These are phyloP conservation scores for Cordyceps cicadae DNA, from an alignment of 2,329 filamentous ascomycete genomes.

Conservation along the genomic window DNA sequence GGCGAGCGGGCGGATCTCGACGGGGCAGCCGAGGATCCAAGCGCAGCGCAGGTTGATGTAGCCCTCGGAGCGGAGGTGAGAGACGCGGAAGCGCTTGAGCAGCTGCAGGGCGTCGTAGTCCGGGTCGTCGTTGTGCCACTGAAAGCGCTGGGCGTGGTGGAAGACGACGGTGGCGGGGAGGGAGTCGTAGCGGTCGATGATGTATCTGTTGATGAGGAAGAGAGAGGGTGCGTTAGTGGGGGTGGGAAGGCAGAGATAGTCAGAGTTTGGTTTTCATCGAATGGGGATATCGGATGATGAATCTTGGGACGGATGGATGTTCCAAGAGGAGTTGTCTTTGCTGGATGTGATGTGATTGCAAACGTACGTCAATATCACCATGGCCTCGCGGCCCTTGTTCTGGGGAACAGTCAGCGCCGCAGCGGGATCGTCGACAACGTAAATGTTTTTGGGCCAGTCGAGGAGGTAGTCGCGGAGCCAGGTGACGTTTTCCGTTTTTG, in stretches of 20 bases:
- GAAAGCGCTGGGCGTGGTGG: slow-evolving; percentile 39
- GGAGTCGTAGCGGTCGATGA: slow-evolving; percentile 40
- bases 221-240: not conserved
- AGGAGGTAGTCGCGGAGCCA: slow-evolving; percentile 35
- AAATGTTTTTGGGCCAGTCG: slow-evolving; percentile 44
- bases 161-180: slow-evolving; percentile 39
- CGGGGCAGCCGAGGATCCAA: slow-evolving; percentile 48
- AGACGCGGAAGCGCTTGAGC: slow-evolving; percentile 39
- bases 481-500: slow-evolving; percentile 24
- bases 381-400: slow-evolving; percentile 45
- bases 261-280: not conserved
- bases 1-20: slow-evolving; percentile 34
- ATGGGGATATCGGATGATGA: no score
- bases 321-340: not conserved
- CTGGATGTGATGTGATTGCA: not conserved
- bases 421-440: slow-evolving; percentile 42
- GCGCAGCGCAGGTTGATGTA: slow-evolving; percentile 55
- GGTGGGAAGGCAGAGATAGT: not conserved
- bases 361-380: slow-evolving; percentile 41
- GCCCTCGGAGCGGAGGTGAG: slow-evolving; percentile 43
- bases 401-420: slow-evolving; percentile 39
- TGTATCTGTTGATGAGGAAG: slow-evolving; percentile 25
- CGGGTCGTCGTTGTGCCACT: slow-evolving; percentile 47
- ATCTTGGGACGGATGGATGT: not conserved
- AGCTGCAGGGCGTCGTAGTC: slow-evolving; percentile 46